Conservation (phyloP, 2,329 filamentous ascomycete species). For the Penicillium sp. region DNA sequence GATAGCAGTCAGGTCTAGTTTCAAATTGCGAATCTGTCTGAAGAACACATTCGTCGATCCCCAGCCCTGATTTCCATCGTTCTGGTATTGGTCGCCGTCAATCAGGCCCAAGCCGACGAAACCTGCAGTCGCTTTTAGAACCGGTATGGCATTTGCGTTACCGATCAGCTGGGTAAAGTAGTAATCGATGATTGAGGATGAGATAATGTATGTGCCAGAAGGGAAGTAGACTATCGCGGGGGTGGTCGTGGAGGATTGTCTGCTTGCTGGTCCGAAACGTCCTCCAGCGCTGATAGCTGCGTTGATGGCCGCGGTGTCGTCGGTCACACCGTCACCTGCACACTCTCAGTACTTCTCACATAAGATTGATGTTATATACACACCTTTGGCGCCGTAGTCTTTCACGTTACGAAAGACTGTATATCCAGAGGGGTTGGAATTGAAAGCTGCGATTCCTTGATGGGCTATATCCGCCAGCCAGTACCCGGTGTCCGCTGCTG, state of each 20-base stretch:
- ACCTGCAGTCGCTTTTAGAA: constrained; percentile 54
- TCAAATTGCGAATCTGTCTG: constrained; percentile 65
- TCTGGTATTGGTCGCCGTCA: constrained; percentile 57
- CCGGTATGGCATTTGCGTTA: constrained; percentile 59
- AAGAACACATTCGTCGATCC: constrained; percentile 63
- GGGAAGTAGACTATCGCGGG: constrained; percentile 62
- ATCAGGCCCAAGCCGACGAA: constrained; percentile 62
- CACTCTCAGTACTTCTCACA: constrained; percentile 38
- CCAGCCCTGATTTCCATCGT: constrained; percentile 39
- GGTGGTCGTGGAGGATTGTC: constrained; percentile 50
- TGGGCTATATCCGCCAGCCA: constrained; percentile 36
- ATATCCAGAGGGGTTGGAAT: constrained; percentile 27
- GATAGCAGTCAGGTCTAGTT: constrained; percentile 57
- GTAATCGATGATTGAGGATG: constrained; percentile 60
- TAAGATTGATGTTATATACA: constrained; percentile 27
- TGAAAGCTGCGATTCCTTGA: constrained; percentile 34
- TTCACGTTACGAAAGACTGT: constrained; percentile 33
- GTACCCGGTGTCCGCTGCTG: constrained; percentile 27
- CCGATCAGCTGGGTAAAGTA: constrained; percentile 66
- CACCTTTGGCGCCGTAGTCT: constrained; percentile 37
- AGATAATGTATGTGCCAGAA: constrained; percentile 61
- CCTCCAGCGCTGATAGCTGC: constrained; percentile 48
- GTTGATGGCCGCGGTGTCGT: constrained; percentile 60
- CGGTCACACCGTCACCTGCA: constrained; percentile 51
- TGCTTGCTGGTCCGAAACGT: constrained; percentile 46